phyloP scores from a whole-genome alignment of 305 asterid genomes.

The Fraxinus nigra region DNA sequence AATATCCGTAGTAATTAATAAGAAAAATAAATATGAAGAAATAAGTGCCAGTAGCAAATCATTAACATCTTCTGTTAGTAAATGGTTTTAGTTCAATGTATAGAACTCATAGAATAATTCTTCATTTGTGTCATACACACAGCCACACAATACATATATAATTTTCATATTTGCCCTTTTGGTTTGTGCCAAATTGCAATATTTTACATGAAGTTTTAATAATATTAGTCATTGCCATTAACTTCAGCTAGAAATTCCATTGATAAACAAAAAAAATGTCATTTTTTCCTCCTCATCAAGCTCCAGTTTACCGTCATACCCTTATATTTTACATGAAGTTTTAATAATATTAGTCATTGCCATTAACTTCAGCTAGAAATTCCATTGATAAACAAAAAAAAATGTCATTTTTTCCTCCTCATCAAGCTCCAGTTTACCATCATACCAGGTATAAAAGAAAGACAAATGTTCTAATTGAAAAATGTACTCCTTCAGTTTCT shows the following conservation, averaged over 20 bases:
- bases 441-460: not conserved
- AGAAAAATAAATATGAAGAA: not conserved
- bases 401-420: not conserved
- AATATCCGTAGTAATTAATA: not conserved
- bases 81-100: not conserved
- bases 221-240: not conserved
- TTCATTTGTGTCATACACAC: not conserved
- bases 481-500: not conserved
- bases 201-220: not conserved
- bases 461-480: not conserved
- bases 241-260: not conserved
- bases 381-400: not conserved
- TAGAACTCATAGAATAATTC: not conserved
- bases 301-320: not conserved
- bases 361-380: not conserved
- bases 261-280: not conserved
- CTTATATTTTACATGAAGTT: too few relatives aligned
- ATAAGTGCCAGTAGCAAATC: not conserved
- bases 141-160: not conserved
- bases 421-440: not conserved
- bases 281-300: not conserved
- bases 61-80: not conserved
- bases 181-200: not conserved
- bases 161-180: not conserved
- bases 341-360: not conserved